Conservation (phyloP, 495 filamentous ascomycete genomes). For the Xylaria intraflava region DNA sequence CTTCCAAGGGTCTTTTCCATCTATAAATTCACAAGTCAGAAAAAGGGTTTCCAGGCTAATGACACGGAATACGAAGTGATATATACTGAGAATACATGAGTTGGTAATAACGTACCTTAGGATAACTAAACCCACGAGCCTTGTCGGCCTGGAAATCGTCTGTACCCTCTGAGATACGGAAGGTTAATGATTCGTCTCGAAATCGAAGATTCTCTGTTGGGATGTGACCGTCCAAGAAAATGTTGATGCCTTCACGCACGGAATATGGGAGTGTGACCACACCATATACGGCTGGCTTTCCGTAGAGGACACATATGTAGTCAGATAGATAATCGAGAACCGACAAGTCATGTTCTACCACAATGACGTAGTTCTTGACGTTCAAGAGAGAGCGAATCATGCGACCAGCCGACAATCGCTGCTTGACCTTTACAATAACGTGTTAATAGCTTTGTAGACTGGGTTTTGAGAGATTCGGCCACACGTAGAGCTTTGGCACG, state of each 20-base stretch:
- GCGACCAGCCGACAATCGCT: constrained; percentile 84
- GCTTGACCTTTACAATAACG: constrained; percentile 57
- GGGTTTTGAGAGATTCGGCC: neutral
- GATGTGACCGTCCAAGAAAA: constrained; percentile 96
- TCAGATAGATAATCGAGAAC: constrained; percentile 97
- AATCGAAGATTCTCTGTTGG: constrained; percentile 98
- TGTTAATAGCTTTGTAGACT: neutral
- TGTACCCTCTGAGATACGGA: constrained; percentile 86
- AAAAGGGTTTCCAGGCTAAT: neutral
- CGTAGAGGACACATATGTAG: constrained; percentile 96
- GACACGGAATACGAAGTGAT: neutral
- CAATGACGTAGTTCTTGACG: constrained; percentile 91
- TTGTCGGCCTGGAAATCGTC: constrained; percentile 88
- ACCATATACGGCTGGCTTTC: constrained; percentile 90
- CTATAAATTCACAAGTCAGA: neutral
- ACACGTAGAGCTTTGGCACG: neutral
- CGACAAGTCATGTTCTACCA: constrained; percentile 97
- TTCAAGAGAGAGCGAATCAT: constrained; percentile 85
- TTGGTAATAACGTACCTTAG: constrained; percentile 28
- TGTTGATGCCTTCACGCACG: constrained; percentile 98
- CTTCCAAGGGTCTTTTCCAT: constrained; percentile 92
- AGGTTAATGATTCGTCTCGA: constrained; percentile 92
- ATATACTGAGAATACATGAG: neutral
- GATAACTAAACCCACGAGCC: constrained; percentile 77
- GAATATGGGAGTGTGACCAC: constrained; percentile 95